These are phyloP conservation scores for Mycena floridula DNA, from an alignment of 768 basidiomycete species.

Conservation along the genomic window DNA sequence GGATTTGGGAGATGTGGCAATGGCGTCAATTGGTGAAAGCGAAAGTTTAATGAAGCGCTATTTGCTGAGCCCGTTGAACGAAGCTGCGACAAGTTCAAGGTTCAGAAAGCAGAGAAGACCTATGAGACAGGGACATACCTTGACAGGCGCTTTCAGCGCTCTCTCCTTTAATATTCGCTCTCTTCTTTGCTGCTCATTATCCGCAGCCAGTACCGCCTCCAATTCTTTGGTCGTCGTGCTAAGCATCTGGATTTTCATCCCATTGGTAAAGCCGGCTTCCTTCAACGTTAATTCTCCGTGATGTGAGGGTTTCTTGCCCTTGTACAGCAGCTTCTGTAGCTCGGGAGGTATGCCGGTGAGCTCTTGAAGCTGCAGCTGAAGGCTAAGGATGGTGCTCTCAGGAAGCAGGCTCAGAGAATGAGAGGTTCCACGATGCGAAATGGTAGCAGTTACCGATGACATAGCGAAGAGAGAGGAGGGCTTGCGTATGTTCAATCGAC, in stretches of 20 bases:
- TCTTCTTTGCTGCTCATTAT: slow-evolving; percentile 50
- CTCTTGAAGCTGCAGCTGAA: slow-evolving; percentile 50
- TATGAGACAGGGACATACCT: slow-evolving; percentile 32
- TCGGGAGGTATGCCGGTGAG: slow-evolving; percentile 60
- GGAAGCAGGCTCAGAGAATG: slow-evolving; percentile 44
- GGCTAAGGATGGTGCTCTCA: slow-evolving; percentile 41
- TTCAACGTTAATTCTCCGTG: slow-evolving; percentile 23
- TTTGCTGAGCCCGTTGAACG: slow-evolving; percentile 46
- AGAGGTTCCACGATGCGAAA: slow-evolving; percentile 43
- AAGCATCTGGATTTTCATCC: slow-evolving; percentile 63
- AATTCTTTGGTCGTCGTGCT: slow-evolving; percentile 60
- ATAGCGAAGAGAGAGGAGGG: too few relatives aligned
- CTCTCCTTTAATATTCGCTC: slow-evolving; percentile 57
- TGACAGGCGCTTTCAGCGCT: slow-evolving; percentile 48
- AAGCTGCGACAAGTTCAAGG: slow-evolving; percentile 31
- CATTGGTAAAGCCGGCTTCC: slow-evolving; percentile 53
- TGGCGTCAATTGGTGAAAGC: slow-evolving; percentile 61
- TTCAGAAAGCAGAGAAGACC: slow-evolving; percentile 1
- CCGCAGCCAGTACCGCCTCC: slow-evolving; percentile 43
- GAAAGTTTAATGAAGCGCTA: slow-evolving; percentile 36
- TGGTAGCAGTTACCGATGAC: too few relatives aligned
- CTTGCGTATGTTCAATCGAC: too few relatives aligned
- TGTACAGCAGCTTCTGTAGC: slow-evolving; percentile 69
- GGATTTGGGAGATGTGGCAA: slow-evolving; percentile 63
- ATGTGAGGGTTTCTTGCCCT: slow-evolving; percentile 46